Conservation (phyloP, 2,329 filamentous ascomycete genomes). For the Microcyclospora tardicrescens region DNA sequence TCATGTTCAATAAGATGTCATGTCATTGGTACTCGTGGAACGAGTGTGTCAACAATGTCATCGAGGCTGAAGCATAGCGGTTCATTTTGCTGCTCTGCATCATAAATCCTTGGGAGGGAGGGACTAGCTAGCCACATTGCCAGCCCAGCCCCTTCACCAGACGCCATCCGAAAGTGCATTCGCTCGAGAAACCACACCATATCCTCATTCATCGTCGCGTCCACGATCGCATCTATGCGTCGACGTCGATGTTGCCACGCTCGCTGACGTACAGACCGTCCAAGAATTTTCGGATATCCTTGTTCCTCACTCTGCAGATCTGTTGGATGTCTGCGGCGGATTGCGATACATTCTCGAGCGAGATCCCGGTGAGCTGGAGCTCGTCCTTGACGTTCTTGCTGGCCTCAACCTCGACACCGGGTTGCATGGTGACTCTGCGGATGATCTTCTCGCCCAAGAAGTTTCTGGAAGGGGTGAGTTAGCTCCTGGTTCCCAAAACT, state of each 20-base stretch:
- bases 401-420: constrained; percentile 79
- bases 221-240: background rate
- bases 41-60: too few species aligned
- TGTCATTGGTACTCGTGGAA: too few species aligned
- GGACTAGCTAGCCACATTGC: too few species aligned
- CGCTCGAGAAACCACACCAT: too few species aligned
- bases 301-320: constrained; percentile 98
- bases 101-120: too few species aligned
- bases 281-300: constrained; percentile 99
- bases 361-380: constrained; percentile 86
- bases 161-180: too few species aligned
- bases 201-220: too few species aligned
- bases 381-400: constrained; percentile 96
- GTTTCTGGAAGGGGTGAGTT: constrained; percentile 46
- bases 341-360: constrained; percentile 93
- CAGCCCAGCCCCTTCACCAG: too few species aligned
- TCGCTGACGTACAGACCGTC: constrained; percentile 99
- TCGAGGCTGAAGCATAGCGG: too few species aligned
- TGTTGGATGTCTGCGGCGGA: constrained; percentile 98
- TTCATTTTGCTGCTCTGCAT: too few species aligned
- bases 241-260: constrained; percentile 71
- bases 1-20: too few species aligned
- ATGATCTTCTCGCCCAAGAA: constrained; percentile 99
- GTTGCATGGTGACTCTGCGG: constrained; percentile 76
- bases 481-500: too few species aligned